phyloP scores from a whole-genome alignment of 768 basidiomycete species.

The Phanerochaete carnosa region DNA sequence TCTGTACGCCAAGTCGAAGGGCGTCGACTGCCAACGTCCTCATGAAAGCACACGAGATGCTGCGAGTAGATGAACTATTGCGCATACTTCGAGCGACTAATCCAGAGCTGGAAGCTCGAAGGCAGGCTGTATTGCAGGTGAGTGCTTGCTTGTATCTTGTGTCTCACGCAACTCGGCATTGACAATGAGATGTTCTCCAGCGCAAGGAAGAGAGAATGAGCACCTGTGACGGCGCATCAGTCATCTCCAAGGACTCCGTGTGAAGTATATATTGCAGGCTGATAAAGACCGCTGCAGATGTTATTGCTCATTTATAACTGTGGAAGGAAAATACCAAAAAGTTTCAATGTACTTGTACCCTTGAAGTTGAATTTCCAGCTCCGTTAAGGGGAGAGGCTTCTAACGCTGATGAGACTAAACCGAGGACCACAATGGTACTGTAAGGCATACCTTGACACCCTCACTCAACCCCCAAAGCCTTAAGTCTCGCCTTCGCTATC shows the following conservation, averaged over 20 bases:
- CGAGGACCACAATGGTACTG: too few relatives aligned
- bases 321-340: neutral
- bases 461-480: constrained; percentile 36
- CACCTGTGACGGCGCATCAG: neutral
- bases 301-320: constrained; percentile 11
- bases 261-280: neutral
- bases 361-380: neutral
- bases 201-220: constrained; percentile 17
- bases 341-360: neutral
- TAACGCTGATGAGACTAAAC: too few relatives aligned
- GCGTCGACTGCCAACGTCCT: neutral
- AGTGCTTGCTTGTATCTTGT: constrained; percentile 12
- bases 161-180: constrained; percentile 1
- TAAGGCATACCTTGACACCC: neutral
- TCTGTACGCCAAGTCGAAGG: neutral
- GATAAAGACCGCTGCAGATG: neutral
- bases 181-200: constrained; percentile 13
- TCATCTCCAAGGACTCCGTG: neutral
- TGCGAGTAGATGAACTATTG: constrained; percentile 50
- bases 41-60: neutral
- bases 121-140: constrained; percentile 50
- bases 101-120: constrained; percentile 62
- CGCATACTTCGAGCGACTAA: constrained; percentile 50
- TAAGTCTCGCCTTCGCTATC: constrained; percentile 73
- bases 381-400: neutral